Evolutionary conservation across 2,329 filamentous ascomycete species (phyloP).

Genomic region (Paraphaeosphaeria minitans): DNA sequence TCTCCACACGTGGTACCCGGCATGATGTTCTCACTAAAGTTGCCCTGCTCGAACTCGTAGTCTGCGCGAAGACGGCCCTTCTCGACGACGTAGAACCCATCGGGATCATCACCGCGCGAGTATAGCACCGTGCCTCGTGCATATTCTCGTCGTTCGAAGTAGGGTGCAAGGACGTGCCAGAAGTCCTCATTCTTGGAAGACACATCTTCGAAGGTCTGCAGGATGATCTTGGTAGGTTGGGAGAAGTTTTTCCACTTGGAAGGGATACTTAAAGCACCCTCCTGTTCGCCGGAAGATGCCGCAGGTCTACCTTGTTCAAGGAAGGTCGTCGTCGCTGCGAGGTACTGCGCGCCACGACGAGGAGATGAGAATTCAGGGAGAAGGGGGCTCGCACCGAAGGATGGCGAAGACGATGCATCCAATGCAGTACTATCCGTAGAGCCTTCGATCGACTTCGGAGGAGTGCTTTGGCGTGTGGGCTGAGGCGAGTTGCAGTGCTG

Average conservation of each 20-base stretch:
- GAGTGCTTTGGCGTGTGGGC: constrained; percentile 52
- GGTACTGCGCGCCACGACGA: constrained; percentile 74
- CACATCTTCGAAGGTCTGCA: constrained; percentile 93
- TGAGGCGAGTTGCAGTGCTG: constrained; percentile 43
- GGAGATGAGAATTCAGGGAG: constrained; percentile 75
- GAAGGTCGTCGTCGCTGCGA: constrained; percentile 78
- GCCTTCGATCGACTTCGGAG: constrained; percentile 40
- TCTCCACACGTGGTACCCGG: constrained; percentile 95
- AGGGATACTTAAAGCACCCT: constrained; percentile 17
- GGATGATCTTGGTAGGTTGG: constrained; percentile 86
- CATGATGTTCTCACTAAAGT: constrained; percentile 88
- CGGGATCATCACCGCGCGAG: constrained; percentile 72
- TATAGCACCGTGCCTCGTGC: constrained; percentile 75
- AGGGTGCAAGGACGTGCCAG: constrained; percentile 81
- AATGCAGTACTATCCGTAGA: constrained; percentile 18
- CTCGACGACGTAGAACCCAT: constrained; percentile 90
- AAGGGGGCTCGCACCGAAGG: constrained; percentile 37
- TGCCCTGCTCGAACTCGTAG: constrained; percentile 88
- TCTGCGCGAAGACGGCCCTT: constrained; percentile 86
- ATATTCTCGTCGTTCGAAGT: constrained; percentile 74
- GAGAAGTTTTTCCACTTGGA: constrained; percentile 84
- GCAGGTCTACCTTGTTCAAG: constrained; percentile 61
- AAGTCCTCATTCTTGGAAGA: constrained; percentile 90
- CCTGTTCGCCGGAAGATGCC: constrained; percentile 18
- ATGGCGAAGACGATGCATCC: constrained; percentile 31